Evolutionary conservation across 768 basidiomycete species (phyloP).

Genomic region (Lentinus brumalis): DNA sequence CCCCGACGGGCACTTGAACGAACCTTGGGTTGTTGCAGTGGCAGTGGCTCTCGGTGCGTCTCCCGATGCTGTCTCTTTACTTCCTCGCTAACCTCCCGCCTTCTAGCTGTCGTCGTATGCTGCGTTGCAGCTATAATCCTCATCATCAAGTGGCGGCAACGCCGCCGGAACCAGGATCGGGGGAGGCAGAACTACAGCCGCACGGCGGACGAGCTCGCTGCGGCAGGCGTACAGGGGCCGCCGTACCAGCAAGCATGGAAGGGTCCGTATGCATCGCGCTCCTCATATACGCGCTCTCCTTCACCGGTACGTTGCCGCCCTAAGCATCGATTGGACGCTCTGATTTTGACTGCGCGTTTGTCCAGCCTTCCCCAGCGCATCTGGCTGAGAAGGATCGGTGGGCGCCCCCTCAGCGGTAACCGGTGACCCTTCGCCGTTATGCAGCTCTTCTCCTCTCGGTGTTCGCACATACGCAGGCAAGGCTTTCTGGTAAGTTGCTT

Average conservation of each 20-base stretch:
- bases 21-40: conserved; percentile 33
- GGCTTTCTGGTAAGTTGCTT: neutral
- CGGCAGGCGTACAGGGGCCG: neutral
- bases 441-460: neutral
- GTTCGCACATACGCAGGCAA: neutral
- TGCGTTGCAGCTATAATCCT: conserved; percentile 6
- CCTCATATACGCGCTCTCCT: conserved; percentile 8
- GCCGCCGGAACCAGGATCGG: neutral
- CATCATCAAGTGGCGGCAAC: conserved; percentile 16
- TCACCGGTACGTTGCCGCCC: conserved; percentile 7
- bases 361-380: conserved; percentile 7
- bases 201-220: neutral
- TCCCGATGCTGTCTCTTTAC: neutral
- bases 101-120: conserved; percentile 15
- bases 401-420: conserved; percentile 15
- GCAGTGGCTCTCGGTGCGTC: conserved; percentile 27
- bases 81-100: neutral
- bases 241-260: neutral
- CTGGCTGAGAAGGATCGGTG: conserved; percentile 7
- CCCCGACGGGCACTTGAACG: conserved; percentile 25
- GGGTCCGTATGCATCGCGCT: conserved; percentile 12
- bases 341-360: neutral
- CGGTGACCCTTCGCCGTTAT: neutral
- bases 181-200: neutral
- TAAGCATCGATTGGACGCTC: neutral